Percentiles rank a stretch among this genome's conserved stretches.
Conservation (phyloP, 495 filamentous ascomycete genomes). For the Penicillium lividum region DNA sequence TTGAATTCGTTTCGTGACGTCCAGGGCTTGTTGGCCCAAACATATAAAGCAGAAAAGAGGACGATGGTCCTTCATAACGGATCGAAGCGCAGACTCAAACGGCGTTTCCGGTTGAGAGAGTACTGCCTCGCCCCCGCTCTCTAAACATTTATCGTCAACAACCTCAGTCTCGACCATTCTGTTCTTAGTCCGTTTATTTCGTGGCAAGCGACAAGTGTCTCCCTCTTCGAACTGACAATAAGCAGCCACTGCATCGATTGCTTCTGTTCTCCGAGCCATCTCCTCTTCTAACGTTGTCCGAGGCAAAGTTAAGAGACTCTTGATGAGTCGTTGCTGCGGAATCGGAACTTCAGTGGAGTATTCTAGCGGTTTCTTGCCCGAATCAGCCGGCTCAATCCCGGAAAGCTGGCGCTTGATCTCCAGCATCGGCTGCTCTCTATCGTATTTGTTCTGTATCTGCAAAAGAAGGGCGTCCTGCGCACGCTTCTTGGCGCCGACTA, state of each 20-base stretch:
- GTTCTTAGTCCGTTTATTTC: constrained; percentile 20
- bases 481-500: constrained; percentile 25
- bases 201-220: constrained; percentile 24
- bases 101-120: constrained; percentile 4
- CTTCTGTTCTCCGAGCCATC: constrained; percentile 29
- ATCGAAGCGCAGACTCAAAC: constrained; percentile 27
- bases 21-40: constrained; percentile 33
- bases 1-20: constrained; percentile 28
- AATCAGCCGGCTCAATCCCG: constrained; percentile 20
- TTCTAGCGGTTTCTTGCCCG: constrained; percentile 20
- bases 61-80: constrained; percentile 31
- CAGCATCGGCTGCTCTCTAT: constrained; percentile 32
- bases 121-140: background rate
- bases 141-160: background rate
- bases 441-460: constrained; percentile 27
- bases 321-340: constrained; percentile 30
- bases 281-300: constrained; percentile 35
- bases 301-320: constrained; percentile 34
- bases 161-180: background rate
- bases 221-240: constrained; percentile 37
- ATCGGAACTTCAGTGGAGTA: constrained; percentile 24
- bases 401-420: constrained; percentile 29
- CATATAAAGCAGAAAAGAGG: constrained; percentile 43
- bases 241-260: constrained; percentile 34
- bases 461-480: constrained; percentile 28